Evolutionary conservation across 2,329 filamentous ascomycete genomes (phyloP), one percentile per base, ranked within the genome.

Genomic region (Ophiocordyceps camponoti-rufipedis): DNA sequence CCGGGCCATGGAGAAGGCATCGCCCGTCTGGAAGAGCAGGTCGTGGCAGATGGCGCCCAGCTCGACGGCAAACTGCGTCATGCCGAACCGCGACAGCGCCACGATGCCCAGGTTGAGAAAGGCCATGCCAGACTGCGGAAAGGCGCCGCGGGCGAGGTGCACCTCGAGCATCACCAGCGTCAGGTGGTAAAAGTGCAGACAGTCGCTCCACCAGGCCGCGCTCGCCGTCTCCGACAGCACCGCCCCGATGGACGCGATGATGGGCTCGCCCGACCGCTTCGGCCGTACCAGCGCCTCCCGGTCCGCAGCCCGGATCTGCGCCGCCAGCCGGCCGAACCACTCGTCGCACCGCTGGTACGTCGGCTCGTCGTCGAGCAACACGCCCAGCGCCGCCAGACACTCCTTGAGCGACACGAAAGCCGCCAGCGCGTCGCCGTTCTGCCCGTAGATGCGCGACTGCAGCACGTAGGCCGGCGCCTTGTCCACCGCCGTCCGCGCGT

Each of bases 401-500:
- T 78, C 72, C 54, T 80, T 80, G 23, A 95, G 66, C 1, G 76
- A 75, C 31, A 71, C 63, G 52, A 94, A 77, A 0, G 87, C 84
- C 5, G 72, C 72, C 19, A 70, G 63, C 28, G 79, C 76, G 51
- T 94, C 77, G 1, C 87, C 86, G 46, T 73, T 72, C 55, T 88
- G 78, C 1, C 82, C 77, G 54, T 80, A 77, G 42, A 94, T 81
- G 44, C 86, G 77, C 6, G 85, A 87, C 57, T 86, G 80, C 33
- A 95, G 67, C 39, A 94, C 81, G 65, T 82, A 93, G 0, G 85
- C 85, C 9, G 84, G 80, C 1, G 85, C 84, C 63, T 85, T 91
- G 60, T 94, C 87, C 6, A 84, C 72, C 0, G 84, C 65, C 16
- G 78, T 78, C 51, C 73, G 79, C 0, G 83, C 85, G 53, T 83